Conservation (phyloP, 208 protist species). For the Porcisia deanei region DNA sequence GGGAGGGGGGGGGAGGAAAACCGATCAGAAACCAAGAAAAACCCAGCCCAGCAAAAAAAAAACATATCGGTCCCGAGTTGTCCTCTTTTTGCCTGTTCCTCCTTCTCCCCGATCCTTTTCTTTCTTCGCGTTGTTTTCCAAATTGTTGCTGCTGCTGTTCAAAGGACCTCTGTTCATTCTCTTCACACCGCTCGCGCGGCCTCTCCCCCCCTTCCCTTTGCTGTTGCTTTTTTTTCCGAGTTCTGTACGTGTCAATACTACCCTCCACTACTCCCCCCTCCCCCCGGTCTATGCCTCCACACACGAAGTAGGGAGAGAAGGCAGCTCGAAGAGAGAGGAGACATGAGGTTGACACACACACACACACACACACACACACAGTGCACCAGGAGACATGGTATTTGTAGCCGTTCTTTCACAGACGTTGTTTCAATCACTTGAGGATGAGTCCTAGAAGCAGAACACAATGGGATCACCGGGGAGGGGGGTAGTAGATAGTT, state of each 20-base stretch:
- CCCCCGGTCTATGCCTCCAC: not conserved
- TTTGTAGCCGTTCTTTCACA: not conserved
- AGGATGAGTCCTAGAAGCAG: not conserved
- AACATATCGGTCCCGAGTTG: not conserved
- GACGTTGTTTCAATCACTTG: not conserved
- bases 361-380: conserved; percentile 1
- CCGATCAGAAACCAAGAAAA: not conserved
- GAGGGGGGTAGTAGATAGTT: too few species aligned
- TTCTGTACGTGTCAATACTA: too few species aligned
- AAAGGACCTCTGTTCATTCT: too few species aligned
- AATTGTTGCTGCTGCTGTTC: too few species aligned
- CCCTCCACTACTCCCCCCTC: not conserved
- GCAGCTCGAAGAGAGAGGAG: not conserved
- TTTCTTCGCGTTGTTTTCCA: not conserved
- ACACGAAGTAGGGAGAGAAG: not conserved
- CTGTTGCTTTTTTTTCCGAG: not conserved
- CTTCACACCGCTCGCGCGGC: not conserved
- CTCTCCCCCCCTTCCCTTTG: not conserved
- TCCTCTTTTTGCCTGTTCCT: too few species aligned
- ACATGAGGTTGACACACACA: not conserved
- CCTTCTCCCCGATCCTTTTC: not conserved
- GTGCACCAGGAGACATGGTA: not conserved
- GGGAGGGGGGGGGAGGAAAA: not conserved
- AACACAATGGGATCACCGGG: not conserved
- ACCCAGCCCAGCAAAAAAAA: not conserved